phyloP scores from a whole-genome alignment of 768 basidiomycete species.

The Boletus rex-veris region DNA sequence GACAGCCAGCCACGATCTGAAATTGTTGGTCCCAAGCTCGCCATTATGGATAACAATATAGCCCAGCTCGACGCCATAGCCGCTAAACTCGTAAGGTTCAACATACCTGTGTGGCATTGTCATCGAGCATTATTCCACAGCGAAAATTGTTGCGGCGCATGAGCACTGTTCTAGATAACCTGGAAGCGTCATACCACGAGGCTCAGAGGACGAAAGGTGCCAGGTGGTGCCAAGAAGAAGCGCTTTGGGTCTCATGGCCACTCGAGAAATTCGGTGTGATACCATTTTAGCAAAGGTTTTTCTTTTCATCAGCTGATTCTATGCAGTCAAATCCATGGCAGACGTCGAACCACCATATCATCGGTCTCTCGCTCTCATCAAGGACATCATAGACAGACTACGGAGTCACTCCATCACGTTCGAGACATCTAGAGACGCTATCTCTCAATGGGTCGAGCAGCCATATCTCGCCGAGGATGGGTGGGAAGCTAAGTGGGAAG shows the following conservation, averaged over 20 bases:
- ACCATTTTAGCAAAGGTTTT: neutral
- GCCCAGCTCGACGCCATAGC: conserved; percentile 55
- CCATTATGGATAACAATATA: conserved; percentile 64
- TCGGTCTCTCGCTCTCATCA: conserved; percentile 57
- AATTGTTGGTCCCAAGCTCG: conserved; percentile 63
- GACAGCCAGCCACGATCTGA: conserved; percentile 53
- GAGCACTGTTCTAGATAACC: conserved; percentile 55
- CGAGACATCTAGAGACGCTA: conserved; percentile 59
- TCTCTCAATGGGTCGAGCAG: conserved; percentile 69
- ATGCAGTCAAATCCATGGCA: conserved; percentile 52
- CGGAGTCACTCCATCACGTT: conserved; percentile 67
- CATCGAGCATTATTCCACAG: conserved; percentile 34
- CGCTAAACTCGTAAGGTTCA: conserved; percentile 57
- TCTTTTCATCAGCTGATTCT: neutral
- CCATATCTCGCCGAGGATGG: conserved; percentile 61
- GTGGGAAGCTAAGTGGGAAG: conserved; percentile 76
- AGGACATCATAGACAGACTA: conserved; percentile 52
- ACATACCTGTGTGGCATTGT: neutral
- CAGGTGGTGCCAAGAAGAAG: conserved; percentile 66
- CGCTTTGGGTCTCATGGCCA: conserved; percentile 81
- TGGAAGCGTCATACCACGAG: conserved; percentile 64
- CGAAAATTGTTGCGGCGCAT: conserved; percentile 70
- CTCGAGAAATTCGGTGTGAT: conserved; percentile 70
- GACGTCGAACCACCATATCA: conserved; percentile 62
- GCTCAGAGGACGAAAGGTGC: conserved; percentile 70